A percentile compares a stretch with the other conserved stretches of the same genome.
These are phyloP conservation scores for Camillea tinctor DNA, from an alignment of 2,329 filamentous ascomycete genomes.

Conservation along the genomic window DNA sequence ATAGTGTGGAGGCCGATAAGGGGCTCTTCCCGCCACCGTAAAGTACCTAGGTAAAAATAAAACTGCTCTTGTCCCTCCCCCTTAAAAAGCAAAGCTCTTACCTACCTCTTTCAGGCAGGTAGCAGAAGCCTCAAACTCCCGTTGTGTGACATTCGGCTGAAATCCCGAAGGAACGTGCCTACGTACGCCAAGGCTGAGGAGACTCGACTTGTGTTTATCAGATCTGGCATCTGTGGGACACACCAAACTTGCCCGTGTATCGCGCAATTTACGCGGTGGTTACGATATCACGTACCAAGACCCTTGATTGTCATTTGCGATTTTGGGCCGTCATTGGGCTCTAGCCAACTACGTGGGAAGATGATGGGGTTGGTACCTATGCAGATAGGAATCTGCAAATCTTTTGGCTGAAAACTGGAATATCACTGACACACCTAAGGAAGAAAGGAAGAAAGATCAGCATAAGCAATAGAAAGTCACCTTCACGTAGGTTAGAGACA, in stretches of 20 bases:
- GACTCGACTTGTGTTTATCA: background rate
- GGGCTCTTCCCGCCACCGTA: background rate
- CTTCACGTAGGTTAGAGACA: background rate
- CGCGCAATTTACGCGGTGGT: no score
- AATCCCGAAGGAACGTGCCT: slow-evolving; percentile 1
- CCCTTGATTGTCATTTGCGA: background rate
- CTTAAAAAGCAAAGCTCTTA: background rate
- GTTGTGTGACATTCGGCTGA: slow-evolving; percentile 2
- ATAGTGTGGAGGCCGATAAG: background rate
- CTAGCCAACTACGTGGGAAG: background rate
- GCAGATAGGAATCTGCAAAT: background rate
- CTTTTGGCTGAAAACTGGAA: background rate
- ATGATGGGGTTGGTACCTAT: no score
- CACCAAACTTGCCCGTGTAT: background rate
- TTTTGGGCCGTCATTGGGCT: background rate
- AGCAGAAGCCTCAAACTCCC: background rate
- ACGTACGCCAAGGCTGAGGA: slow-evolving; percentile 1
- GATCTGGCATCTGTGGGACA: background rate
- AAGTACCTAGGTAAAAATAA: background rate
- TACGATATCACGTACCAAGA: background rate
- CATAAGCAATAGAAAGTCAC: background rate
- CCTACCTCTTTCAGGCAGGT: background rate
- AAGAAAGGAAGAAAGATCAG: background rate
- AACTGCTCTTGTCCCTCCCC: background rate
- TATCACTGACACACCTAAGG: background rate